A percentile compares a stretch with the other conserved stretches of the same genome.
Evolutionary conservation across 2,329 filamentous ascomycete genomes (phyloP).

Genomic region (Microdochium nivale): DNA sequence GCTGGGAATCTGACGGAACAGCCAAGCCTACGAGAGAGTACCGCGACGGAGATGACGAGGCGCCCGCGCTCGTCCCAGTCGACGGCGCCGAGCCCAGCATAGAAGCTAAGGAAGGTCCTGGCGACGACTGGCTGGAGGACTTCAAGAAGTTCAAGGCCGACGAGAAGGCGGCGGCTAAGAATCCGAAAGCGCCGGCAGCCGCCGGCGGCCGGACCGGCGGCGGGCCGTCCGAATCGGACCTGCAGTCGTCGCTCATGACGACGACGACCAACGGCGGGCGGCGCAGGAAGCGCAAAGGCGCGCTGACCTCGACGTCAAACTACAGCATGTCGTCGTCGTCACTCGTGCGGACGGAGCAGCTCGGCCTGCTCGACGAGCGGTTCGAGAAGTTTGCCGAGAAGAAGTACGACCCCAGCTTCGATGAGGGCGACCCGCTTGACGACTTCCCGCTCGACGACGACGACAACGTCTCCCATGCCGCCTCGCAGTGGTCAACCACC

Average conservation of each 20-base stretch:
- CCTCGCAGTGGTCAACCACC: conserved; percentile 34
- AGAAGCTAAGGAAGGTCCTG: conserved; percentile 40
- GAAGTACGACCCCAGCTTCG: conserved; percentile 42
- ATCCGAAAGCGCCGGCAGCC: conserved; percentile 31
- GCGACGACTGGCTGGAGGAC: conserved; percentile 81
- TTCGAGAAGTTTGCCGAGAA: conserved; percentile 88
- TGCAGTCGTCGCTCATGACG: conserved; percentile 64
- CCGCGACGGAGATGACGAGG: conserved; percentile 30
- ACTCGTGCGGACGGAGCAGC: conserved; percentile 77
- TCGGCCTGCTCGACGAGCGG: conserved; percentile 75
- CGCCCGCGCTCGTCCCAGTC: conserved; percentile 35
- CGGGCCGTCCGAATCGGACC: conserved; percentile 47
- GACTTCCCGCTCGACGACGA: conserved; percentile 24
- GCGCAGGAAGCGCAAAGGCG: conserved; percentile 91
- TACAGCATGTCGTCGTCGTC: conserved; percentile 92
- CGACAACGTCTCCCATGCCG: conserved; percentile 48
- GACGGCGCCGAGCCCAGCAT: conserved; percentile 18
- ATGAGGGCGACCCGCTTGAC: conserved; percentile 45
- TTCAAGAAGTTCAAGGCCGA: conserved; percentile 94
- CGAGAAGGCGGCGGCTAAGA: conserved; percentile 39
- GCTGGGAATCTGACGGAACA: conserved; percentile 93
- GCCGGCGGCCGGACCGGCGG: conserved; percentile 15
- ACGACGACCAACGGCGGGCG: conserved; percentile 72
- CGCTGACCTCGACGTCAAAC: conserved; percentile 75
- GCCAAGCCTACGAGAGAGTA: conserved; percentile 63